Base-by-base conservation (phyloP, 2,329 filamentous ascomycete genomes). In the Ophiostoma tasmaniense region DNA sequence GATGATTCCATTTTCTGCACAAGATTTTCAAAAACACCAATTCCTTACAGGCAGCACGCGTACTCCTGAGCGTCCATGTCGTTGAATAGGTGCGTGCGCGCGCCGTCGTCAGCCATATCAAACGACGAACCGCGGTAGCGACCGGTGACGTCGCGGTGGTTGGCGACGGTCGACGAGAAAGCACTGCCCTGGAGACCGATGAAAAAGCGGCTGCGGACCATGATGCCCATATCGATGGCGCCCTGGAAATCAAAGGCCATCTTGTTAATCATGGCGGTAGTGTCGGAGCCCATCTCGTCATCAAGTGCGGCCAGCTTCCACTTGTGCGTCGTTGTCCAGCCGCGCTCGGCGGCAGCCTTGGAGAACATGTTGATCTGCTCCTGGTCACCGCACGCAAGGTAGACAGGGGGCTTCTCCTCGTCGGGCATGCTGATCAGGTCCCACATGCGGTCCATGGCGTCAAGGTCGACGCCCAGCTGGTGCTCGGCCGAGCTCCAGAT, bases 311-410 rank as follows among this genome's bases (percentile, higher is more conserved):
- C 74, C 2, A 79, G 69, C 5, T 68, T 70, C 73, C 76, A 79
- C 68, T 79, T 79, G 70, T 78, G 74, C 6, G 75, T 77, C 2
- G 78, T 76, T 2, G 75, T 73, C 77, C 77, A 79, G 6, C 77
- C 77, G 42, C 76, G 73, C 33, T 66, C 72, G 13, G 71, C 72
- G 0, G 75, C 77, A 0, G 76, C 77, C 5, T 67, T 69, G 0
- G 72, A 72, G 67, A 79, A 78, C 30, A 73, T 74, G 30, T 74
- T 62, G 20, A 78, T 74, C 71, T 77, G 77, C 5, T 67, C 69
- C 70, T 75, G 71, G 68, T 79, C 77, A 14, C 77, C 77, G 69
- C 77, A 79, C 1, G 77, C 77, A 5, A 79, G 74, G 66, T 77
- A 78, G 1, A 79, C 74, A 10, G 74, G 69, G 1, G 77, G 77